Conservation (phyloP, 1,284 basidiomycete species). For the Coniferiporia sulphurascens region DNA sequence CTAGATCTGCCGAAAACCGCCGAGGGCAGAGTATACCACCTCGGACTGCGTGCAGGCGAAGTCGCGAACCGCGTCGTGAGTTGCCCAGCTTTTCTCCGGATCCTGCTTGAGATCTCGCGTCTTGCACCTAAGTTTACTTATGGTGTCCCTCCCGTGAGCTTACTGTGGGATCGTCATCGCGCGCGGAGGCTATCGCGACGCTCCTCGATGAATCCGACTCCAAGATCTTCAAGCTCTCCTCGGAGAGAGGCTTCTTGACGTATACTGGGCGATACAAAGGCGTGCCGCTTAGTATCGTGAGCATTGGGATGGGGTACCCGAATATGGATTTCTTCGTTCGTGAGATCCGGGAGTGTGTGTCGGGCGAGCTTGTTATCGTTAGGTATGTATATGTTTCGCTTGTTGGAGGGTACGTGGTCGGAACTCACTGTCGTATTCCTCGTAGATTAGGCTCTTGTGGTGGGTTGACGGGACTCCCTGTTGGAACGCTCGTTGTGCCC, state of each 20-base stretch:
- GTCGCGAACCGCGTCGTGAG: conserved; percentile 78
- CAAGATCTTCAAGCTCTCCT: conserved; percentile 56
- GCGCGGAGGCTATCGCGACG: conserved; percentile 57
- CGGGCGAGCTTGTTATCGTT: conserved; percentile 73
- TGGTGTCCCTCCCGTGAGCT: conserved; percentile 37
- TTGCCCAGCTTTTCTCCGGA: neutral
- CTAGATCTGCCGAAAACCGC: conserved; percentile 57
- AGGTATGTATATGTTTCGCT: conserved; percentile 51
- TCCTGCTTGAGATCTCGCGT: too few relatives aligned
- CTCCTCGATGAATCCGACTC: conserved; percentile 51
- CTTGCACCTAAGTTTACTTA: neutral
- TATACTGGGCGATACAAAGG: conserved; percentile 73
- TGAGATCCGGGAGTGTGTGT: conserved; percentile 72
- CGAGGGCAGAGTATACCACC: conserved; percentile 71
- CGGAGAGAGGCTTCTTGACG: conserved; percentile 77
- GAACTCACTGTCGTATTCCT: too few relatives aligned
- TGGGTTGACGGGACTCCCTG: conserved; percentile 61
- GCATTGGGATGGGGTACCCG: conserved; percentile 80
- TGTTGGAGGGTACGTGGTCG: too few relatives aligned
- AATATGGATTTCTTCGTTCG: conserved; percentile 85
- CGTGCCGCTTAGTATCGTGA: conserved; percentile 67
- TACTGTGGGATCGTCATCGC: conserved; percentile 71
- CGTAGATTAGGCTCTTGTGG: conserved; percentile 75
- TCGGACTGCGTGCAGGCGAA: conserved; percentile 69
- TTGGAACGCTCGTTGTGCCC: conserved; percentile 73